phyloP scores from a whole-genome alignment of 2,329 filamentous ascomycete species.

The Sordariomycetes sp. region DNA sequence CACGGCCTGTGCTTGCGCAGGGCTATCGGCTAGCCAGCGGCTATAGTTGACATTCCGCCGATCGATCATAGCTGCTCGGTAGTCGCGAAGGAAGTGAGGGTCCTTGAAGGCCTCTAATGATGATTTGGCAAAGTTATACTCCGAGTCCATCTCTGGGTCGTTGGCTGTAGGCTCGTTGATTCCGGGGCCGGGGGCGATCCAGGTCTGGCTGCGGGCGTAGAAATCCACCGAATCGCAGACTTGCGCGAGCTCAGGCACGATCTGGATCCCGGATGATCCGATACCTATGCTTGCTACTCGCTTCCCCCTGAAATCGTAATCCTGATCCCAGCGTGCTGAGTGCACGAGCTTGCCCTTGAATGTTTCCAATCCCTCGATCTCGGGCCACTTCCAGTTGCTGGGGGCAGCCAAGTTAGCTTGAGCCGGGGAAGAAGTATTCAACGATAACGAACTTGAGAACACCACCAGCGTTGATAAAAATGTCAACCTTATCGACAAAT shows the following conservation, averaged over 20 bases:
- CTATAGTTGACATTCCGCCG: constrained; percentile 43
- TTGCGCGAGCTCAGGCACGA: constrained; percentile 40
- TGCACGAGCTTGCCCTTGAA: constrained; percentile 48
- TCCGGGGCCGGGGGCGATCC: constrained; percentile 52
- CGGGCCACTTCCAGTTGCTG: constrained; percentile 54
- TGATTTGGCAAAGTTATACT: constrained; percentile 26
- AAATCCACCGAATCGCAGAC: constrained; percentile 43
- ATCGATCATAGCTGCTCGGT: constrained; percentile 44
- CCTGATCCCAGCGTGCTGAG: constrained; percentile 47
- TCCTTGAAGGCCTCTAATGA: constrained; percentile 22
- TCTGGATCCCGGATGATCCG: constrained; percentile 49
- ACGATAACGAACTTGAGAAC: constrained; percentile 7
- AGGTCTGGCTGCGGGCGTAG: constrained; percentile 54
- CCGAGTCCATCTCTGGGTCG: constrained; percentile 1
- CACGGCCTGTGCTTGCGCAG: constrained; percentile 44
- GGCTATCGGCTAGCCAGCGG: constrained; percentile 38
- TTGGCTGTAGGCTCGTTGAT: constrained; percentile 41
- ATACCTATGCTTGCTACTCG: constrained; percentile 52
- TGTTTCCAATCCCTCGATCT: constrained; percentile 44
- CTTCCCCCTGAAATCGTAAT: constrained; percentile 36
- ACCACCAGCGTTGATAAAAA: constrained; percentile 8
- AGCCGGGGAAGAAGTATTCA: no score
- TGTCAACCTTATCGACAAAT: constrained; percentile 6
- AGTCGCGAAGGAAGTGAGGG: constrained; percentile 47
- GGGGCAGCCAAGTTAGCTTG: constrained; percentile 28